Evolutionary conservation across 2,329 filamentous ascomycete species (phyloP).

Genomic region (Colletotrichum sojae): DNA sequence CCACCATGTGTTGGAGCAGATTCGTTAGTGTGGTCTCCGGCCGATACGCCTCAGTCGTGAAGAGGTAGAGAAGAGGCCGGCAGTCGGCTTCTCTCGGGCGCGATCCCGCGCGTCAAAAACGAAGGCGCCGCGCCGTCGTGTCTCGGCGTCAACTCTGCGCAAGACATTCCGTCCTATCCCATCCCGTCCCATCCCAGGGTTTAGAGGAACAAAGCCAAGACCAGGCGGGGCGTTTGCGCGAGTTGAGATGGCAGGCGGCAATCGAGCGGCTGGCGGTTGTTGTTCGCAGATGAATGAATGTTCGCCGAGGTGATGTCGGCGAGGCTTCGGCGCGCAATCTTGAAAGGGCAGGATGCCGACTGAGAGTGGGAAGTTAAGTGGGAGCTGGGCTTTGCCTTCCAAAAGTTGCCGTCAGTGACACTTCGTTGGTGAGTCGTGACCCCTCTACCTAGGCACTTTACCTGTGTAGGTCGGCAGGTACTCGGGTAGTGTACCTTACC

Average conservation of each 20-base stretch:
- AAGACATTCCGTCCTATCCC: not conserved
- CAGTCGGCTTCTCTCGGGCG: conserved; percentile 27
- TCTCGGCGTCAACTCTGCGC: conserved; percentile 30
- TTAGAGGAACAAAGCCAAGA: conserved; percentile 17
- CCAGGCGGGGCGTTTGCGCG: not conserved
- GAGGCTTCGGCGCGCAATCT: not conserved
- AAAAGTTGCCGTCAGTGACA: conserved; percentile 18
- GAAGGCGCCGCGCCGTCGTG: conserved; percentile 27
- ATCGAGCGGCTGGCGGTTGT: conserved; percentile 1
- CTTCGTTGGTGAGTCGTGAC: conserved; percentile 7
- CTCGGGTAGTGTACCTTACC: not conserved
- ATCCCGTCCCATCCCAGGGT: not conserved
- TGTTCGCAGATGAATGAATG: not conserved
- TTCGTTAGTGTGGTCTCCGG: not conserved
- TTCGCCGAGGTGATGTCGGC: conserved; percentile 14
- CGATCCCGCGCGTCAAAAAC: conserved; percentile 22
- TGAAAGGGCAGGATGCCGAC: not conserved
- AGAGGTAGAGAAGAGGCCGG: not conserved
- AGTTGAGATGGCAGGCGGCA: conserved; percentile 11
- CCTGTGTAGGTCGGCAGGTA: not conserved
- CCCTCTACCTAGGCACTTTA: no score
- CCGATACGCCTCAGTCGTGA: not conserved
- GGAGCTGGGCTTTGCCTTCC: not conserved
- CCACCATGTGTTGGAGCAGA: conserved; percentile 9
- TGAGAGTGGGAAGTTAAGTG: conserved; percentile 7